Conservation (phyloP, 129 eudicot species). For the carrot (Daucus carota) region DNA sequence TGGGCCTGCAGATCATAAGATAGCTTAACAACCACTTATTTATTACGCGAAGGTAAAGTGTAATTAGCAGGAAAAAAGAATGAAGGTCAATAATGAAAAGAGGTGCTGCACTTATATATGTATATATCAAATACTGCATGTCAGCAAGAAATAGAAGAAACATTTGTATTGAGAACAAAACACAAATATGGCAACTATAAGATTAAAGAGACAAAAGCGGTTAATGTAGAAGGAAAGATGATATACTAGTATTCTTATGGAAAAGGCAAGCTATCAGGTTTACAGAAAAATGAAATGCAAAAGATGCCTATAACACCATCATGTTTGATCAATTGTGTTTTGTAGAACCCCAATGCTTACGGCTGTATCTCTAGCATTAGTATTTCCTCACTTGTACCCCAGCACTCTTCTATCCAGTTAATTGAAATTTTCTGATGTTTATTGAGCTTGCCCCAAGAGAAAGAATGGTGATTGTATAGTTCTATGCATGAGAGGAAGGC, state of each 20-base stretch:
- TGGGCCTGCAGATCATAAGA: slow-evolving; percentile 39
- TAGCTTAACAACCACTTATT: slow-evolving; percentile 13
- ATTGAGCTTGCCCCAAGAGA: too few relatives aligned
- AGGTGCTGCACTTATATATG: neutral
- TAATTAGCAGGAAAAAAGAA: neutral
- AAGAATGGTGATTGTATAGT: too few relatives aligned
- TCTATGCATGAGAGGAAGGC: too few relatives aligned
- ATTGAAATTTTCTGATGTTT: too few relatives aligned
- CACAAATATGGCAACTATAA: neutral
- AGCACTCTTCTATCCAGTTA: too few relatives aligned
- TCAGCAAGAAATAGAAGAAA: neutral
- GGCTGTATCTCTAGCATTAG: too few relatives aligned
- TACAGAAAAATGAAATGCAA: too few relatives aligned
- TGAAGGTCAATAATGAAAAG: neutral
- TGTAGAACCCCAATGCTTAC: too few relatives aligned
- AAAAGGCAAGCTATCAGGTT: neutral
- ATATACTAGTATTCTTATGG: neutral
- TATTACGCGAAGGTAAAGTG: neutral
- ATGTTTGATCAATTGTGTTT: too few relatives aligned
- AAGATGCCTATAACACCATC: too few relatives aligned
- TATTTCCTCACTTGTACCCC: too few relatives aligned
- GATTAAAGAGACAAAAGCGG: neutral
- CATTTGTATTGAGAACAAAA: neutral
- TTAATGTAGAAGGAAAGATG: neutral
- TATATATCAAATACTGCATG: neutral